Conservation (phyloP, 2,329 filamentous ascomycete species). For the Aspergillus sp. region DNA sequence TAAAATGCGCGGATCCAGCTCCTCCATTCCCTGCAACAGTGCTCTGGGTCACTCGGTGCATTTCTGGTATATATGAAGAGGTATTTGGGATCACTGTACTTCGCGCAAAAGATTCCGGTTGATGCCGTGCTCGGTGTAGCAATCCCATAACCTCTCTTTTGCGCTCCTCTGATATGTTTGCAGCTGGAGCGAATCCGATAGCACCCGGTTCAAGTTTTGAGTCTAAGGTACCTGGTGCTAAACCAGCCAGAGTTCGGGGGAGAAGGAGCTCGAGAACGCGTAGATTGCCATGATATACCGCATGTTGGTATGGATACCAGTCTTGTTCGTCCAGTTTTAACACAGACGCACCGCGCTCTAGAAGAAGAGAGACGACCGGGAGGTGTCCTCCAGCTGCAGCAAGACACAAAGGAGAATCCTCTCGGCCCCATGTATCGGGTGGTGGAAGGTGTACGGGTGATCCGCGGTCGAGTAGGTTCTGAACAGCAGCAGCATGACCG, state of each 20-base stretch:
- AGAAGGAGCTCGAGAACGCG: constrained; percentile 36
- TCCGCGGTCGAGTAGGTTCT: constrained; percentile 33
- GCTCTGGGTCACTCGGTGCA: neutral
- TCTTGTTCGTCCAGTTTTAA: constrained; percentile 35
- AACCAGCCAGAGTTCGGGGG: constrained; percentile 17
- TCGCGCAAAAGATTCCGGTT: neutral
- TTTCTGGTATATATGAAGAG: neutral
- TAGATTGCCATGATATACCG: constrained; percentile 38
- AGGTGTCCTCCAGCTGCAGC: constrained; percentile 37
- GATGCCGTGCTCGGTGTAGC: constrained; percentile 13
- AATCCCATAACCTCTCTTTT: constrained; percentile 22
- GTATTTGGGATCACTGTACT: neutral
- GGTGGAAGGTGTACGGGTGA: constrained; percentile 26
- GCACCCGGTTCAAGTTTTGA: constrained; percentile 19
- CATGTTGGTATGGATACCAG: constrained; percentile 40
- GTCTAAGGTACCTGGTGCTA: constrained; percentile 11
- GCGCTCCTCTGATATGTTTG: constrained; percentile 21
- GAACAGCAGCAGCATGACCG: constrained; percentile 35
- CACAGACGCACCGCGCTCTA: constrained; percentile 34
- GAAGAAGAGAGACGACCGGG: constrained; percentile 30
- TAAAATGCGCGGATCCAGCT: neutral
- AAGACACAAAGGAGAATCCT: constrained; percentile 41
- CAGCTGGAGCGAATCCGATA: constrained; percentile 26
- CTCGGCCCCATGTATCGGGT: constrained; percentile 24
- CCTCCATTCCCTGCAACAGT: neutral